Evolutionary conservation across 257 asterid species (phyloP).

Genomic region (Penstemon eatonii): DNA sequence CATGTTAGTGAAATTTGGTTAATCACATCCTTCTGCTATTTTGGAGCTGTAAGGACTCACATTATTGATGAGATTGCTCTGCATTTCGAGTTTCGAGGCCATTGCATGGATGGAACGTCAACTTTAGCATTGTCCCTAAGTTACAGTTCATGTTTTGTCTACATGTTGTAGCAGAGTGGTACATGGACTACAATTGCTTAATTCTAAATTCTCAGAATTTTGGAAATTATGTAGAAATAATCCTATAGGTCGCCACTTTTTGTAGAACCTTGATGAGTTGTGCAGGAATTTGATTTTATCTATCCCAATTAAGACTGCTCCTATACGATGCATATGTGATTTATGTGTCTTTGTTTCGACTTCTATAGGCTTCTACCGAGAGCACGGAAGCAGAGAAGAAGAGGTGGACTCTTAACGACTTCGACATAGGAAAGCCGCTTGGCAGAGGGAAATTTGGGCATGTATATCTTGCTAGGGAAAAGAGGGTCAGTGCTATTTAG

Average conservation of each 20-base stretch:
- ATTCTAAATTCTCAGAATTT: neutral
- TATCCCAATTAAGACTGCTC: neutral
- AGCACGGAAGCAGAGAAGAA: constrained; percentile 56
- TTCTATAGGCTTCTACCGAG: constrained; percentile 49
- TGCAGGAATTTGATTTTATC: neutral
- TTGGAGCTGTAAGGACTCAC: neutral
- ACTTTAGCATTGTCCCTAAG: neutral
- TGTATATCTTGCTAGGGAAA: constrained; percentile 84
- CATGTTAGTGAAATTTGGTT: neutral
- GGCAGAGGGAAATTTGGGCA: constrained; percentile 95
- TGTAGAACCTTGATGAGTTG: neutral
- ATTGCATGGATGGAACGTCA: too few species aligned
- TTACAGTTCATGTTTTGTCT: neutral
- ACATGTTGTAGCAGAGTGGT: too few species aligned
- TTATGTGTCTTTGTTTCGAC: neutral
- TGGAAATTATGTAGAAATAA: neutral
- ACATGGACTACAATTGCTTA: neutral
- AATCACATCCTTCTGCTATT: constrained; percentile 5
- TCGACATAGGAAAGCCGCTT: constrained; percentile 89
- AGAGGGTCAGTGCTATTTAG: constrained; percentile 51
- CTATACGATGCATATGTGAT: neutral
- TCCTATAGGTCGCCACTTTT: too few species aligned
- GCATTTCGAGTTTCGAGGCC: too few species aligned
- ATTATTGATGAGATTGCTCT: neutral
- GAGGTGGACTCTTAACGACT: constrained; percentile 77